phyloP scores from a whole-genome alignment of 208 protist genomes.

The Eutreptiella sp. region DNA sequence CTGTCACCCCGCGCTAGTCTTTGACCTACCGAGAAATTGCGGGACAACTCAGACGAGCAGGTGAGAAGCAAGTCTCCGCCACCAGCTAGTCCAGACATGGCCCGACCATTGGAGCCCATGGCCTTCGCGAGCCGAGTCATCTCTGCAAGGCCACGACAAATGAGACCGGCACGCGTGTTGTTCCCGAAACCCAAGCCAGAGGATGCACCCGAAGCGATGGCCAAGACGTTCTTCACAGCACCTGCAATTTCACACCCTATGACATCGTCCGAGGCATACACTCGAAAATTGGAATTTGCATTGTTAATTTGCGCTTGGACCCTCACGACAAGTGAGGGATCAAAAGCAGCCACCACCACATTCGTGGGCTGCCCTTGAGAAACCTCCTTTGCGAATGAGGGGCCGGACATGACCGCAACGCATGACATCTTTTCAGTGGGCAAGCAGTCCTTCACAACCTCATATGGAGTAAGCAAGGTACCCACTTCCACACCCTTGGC shows the following conservation, averaged over 20 bases:
- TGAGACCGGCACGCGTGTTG: conserved; percentile 68
- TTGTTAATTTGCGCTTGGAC: conserved; percentile 68
- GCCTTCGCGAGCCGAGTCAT: conserved; percentile 67
- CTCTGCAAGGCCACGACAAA: conserved; percentile 67
- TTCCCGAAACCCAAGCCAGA: conserved; percentile 57
- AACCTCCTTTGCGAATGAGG: conserved; percentile 80
- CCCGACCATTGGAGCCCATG: conserved; percentile 59
- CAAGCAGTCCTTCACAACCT: conserved; percentile 68
- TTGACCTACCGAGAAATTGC: conserved; percentile 75
- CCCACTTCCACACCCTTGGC: conserved; percentile 72
- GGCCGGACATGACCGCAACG: conserved; percentile 66
- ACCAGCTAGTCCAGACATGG: conserved; percentile 73
- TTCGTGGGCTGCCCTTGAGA: conserved; percentile 60
- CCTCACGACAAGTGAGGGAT: conserved; percentile 51
- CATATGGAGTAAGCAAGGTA: conserved; percentile 61
- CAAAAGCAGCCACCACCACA: conserved; percentile 52
- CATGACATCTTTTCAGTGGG: conserved; percentile 2
- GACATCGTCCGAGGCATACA: conserved; percentile 66
- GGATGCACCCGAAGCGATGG: conserved; percentile 64
- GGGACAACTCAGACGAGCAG: conserved; percentile 70
- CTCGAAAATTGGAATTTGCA: conserved; percentile 57
- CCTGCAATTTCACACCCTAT: conserved; percentile 75
- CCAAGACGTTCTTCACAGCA: conserved; percentile 81
- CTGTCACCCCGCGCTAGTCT: conserved; percentile 58
- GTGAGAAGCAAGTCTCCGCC: conserved; percentile 77